Evolutionary conservation across 768 basidiomycete species (phyloP).

Genomic region (Agaricus blazei): DNA sequence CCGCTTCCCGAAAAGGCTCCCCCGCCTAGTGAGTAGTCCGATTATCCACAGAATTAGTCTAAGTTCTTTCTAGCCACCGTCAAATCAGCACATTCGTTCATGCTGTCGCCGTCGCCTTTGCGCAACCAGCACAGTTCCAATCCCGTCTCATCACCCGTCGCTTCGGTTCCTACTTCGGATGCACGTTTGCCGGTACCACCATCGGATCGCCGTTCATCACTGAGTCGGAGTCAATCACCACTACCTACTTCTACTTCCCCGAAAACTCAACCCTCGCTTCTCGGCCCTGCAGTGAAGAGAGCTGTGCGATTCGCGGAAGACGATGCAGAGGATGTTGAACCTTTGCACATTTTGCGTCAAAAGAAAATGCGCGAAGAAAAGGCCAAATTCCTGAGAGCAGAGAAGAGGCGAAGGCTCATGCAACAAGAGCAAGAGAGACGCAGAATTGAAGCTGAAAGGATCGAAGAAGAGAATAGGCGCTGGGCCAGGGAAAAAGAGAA

Average conservation of each 20-base stretch:
- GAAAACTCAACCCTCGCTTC: background rate
- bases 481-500: constrained; percentile 45
- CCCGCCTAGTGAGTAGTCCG: background rate
- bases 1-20: background rate
- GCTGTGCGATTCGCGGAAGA: constrained; percentile 66
- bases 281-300: constrained; percentile 31
- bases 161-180: constrained; percentile 10
- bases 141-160: background rate
- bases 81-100: constrained; percentile 28
- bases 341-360: constrained; percentile 65
- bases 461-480: constrained; percentile 46
- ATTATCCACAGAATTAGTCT: constrained; percentile 4
- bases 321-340: constrained; percentile 64
- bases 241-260: constrained; percentile 13
- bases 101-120: constrained; percentile 45
- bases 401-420: constrained; percentile 47
- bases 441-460: constrained; percentile 35
- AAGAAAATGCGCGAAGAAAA: constrained; percentile 73
- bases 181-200: constrained; percentile 5
- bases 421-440: constrained; percentile 49
- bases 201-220: background rate
- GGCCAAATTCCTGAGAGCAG: constrained; percentile 57
- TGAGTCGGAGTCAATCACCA: constrained; percentile 5
- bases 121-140: constrained; percentile 32
- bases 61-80: constrained; percentile 16